Evolutionary conservation across 129 eudicot genomes (phyloP), one percentile per base, ranked within the genome.

Genomic region (Silybum marianum): DNA sequence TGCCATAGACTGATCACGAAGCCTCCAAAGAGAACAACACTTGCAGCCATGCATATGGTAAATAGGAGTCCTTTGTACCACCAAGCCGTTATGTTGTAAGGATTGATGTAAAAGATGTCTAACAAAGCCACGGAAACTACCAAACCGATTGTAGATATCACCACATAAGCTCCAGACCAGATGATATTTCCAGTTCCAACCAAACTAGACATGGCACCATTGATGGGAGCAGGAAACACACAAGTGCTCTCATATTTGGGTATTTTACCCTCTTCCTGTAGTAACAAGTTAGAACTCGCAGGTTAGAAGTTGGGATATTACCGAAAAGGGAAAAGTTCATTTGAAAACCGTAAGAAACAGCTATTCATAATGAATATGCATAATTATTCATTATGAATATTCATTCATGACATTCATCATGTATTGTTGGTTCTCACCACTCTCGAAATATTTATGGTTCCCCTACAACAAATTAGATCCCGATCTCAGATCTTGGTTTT

Each of bases 1-100:
- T 92, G 90, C 99, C 97, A 95, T 22, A 90, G 82, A 54, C 84
- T 88, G 10, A 92, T 78, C 28, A 89, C 87, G 26, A 84, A 58
- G 58, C 99, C 99, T n/a, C 99, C 99, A 75, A 95, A 89, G 9
- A 95, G 73, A 36, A 88, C 22, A 73, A 89, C 84, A 79, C 97
- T 87, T 13, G 87, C 92, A 51, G 63, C 75, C 99, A 95, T 95
- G 89, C 97, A 89, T 68, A 76, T 79, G 4, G 81, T 44, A 14
- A 95, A 85, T 32, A 95, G 71, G 62, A 95, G 85, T 67, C 95
- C 99, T 86, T 92, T 95, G 87, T 95, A 95, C 97, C 97, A 92
- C 95, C 91, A 90, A 30, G 38, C 62, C 0, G 83, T 18, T 62
- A 92, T 76, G 38, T 83, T 70, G 77, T 73, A 82, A 14, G 97